Evolutionary conservation across 2,329 filamentous ascomycete genomes (phyloP), one percentile per base, ranked within the genome.

Genomic region (Lasiodiplodia hormozganensis): DNA sequence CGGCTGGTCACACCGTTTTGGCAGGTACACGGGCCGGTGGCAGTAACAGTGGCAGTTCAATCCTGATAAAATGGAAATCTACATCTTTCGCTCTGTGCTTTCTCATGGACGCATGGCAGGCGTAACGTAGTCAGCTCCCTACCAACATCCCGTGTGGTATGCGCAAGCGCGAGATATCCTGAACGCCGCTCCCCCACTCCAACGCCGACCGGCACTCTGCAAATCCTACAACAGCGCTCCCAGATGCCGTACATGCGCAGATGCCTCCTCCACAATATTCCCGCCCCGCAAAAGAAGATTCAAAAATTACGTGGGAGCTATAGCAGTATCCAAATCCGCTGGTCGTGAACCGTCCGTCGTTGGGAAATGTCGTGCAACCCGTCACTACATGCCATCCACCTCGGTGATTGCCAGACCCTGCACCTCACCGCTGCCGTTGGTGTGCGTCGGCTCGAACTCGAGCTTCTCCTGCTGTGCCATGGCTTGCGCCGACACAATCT

Each of bases 401-500:
- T 86, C 86, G 62, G 83, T 85, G 69, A 86, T 85, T 6, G 80
- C 78, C 16, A 88, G 77, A 54, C 84, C 83, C 38, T 84, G 83
- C 58, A 85, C 84, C 36, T 62, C 57, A 72, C 69, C 73, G 67
- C 74, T 72, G 62, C 73, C 76, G 66, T 77, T 76, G 23, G 71
- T 71, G 57, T 62, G 57, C 56, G 76, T 52, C 23, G 69, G 62
- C 16, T 76, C 79, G 62, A 75, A 88, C 60, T 93, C 92, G 70
- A 92, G 82, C 83, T 93, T 95, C 82, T 97, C 93, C 82, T 97
- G 93, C 80, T 98, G 95, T 68, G 94, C 93, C 76, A 98, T 95
- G 38, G 96, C 96, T 82, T 99, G 96, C 38, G 94, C 92, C 47
- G 93, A 97, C 58, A 99, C 96, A 72, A 99, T 98, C 82, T 99